Base-by-base conservation (phyloP, 352 stramenopile genomes). In the Phytopythium aichiense region DNA sequence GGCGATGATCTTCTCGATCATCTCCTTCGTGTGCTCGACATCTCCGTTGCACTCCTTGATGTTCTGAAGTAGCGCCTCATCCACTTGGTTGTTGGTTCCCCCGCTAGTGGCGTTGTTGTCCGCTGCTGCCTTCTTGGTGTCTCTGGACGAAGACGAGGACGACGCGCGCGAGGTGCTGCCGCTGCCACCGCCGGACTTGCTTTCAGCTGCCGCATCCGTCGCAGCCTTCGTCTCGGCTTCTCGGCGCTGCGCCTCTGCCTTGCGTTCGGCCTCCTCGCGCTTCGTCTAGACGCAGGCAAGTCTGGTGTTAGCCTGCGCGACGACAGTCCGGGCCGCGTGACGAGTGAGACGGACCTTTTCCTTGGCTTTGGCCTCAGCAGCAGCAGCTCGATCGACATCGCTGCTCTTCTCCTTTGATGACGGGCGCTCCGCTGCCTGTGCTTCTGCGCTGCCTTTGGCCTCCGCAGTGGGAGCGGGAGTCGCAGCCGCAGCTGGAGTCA, bases 1-100 rank as follows among this genome's bases (percentile, higher is more conserved):
- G 7, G 77, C 60, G 56, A 94, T 94, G 46, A 96, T 70, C 58
- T 89, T 87, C 63, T 93, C 84, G 16, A 93, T 61, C 48, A 89
- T 59, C 0, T 83, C 82, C 64, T 93, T 91, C 11, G 82, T 91
- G 48, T 73, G 74, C 62, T 92, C 82, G 60, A 92, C 76, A 58
- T 92, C 86, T 2, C 75, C 77, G 37, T 91, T 92, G 65, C 83
- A 91, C 43, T 89, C 81, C 13, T 71, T 67, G 40, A 92, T 84
- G 57, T 82, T 79, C 58, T 81, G 73, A 28, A 74, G 49, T 33
- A 89, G 64, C 6, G 72, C 66, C 40, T 87, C 76, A 51, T 87
- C 72, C 13, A 77, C 8, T 33, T 59, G 48, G 48, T 69, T 68
- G 38, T 73, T 70, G 58, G 68, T 59, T 12, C 60, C 54, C 28